Evolutionary conservation across 192 early-diverging fungal genomes (phyloP).

Genomic region (Backusella parvicylindrica): DNA sequence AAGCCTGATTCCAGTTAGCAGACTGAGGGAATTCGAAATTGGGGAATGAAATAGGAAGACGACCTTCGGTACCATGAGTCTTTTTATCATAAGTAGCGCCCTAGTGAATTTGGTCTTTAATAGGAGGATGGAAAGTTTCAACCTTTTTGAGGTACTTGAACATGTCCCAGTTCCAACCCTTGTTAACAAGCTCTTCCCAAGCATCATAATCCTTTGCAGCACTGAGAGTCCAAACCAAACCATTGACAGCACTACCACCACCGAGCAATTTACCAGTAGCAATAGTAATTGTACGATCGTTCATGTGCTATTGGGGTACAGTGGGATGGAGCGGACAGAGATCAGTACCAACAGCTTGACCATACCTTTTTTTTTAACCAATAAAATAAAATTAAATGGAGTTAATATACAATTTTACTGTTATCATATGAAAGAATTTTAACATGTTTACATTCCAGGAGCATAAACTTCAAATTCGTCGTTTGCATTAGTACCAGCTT

Average conservation of each 20-base stretch:
- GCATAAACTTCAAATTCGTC: neutral
- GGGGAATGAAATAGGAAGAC: neutral
- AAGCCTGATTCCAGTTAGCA: neutral
- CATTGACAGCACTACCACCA: slow-evolving; percentile 29
- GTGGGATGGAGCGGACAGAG: neutral
- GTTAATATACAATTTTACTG: neutral
- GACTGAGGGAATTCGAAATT: neutral
- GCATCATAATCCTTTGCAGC: slow-evolving; percentile 20
- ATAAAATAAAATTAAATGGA: neutral
- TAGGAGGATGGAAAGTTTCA: slow-evolving; percentile 13
- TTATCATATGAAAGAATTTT: neutral
- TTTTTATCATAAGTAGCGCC: neutral
- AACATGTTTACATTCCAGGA: neutral
- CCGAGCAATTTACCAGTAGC: slow-evolving; percentile 31
- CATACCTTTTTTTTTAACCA: neutral
- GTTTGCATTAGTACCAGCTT: slow-evolving; percentile 29
- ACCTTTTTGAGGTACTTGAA: slow-evolving; percentile 29
- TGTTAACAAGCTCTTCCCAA: slow-evolving; percentile 24
- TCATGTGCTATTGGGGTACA: neutral
- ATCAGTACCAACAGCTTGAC: neutral
- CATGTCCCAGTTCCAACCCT: slow-evolving; percentile 28
- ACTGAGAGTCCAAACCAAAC: slow-evolving; percentile 19
- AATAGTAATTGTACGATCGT: slow-evolving; percentile 3
- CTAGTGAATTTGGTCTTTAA: neutral
- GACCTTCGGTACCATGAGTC: neutral